These are phyloP conservation scores for Gamsiella multidivaricata DNA, from an alignment of 192 early-diverging fungal species.

Conservation along the genomic window DNA sequence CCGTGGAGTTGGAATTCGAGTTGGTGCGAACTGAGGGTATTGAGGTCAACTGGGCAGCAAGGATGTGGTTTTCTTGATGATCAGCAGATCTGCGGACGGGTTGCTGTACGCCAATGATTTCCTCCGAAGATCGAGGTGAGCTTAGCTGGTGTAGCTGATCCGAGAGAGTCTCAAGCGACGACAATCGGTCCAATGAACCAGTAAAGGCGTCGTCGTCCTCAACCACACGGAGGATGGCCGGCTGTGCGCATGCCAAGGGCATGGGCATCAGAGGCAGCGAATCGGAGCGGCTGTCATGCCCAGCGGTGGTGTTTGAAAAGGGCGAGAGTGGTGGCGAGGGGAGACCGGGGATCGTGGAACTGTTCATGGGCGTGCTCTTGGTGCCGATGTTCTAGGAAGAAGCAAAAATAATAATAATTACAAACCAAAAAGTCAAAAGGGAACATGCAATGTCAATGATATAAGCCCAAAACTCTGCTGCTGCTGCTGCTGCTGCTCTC, in stretches of 20 bases:
- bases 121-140: conserved; percentile 3
- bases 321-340: conserved; percentile 48
- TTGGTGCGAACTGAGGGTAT: neutral
- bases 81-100: too few species aligned
- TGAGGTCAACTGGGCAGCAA: too few species aligned
- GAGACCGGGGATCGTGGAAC: conserved; percentile 18
- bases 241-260: too few species aligned
- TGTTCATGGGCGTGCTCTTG: neutral
- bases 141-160: neutral
- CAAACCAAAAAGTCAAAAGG: neutral
- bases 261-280: conserved; percentile 2
- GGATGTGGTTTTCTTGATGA: too few species aligned
- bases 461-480: neutral
- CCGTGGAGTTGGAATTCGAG: neutral
- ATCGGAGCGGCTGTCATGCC: conserved; percentile 2
- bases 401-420: neutral
- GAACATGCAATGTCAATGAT: neutral
- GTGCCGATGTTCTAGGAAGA: conserved; percentile 2
- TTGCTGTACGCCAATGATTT: too few species aligned
- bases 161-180: neutral
- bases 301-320: conserved; percentile 4
- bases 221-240: too few species aligned
- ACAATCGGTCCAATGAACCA: too few species aligned
- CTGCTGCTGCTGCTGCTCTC: too few species aligned
- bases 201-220: too few species aligned